Evolutionary conservation across 75 land plant genomes (phyloP).

Genomic region (Isoetes taiwanensis): DNA sequence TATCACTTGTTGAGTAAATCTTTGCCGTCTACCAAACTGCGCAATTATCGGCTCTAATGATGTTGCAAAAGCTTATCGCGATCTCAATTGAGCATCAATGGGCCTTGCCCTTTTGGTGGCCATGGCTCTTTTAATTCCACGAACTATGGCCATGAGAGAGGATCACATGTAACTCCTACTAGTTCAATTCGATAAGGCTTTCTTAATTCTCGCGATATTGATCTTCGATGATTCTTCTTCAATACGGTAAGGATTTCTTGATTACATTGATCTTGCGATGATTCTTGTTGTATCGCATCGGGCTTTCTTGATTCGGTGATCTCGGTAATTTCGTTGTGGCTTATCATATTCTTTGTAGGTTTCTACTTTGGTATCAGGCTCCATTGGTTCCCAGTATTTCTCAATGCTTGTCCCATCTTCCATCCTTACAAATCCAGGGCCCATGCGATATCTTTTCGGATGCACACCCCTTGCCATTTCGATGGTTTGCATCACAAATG

Average conservation of each 20-base stretch:
- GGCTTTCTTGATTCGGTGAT: constrained; percentile 18
- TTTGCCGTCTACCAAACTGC: constrained; percentile 56
- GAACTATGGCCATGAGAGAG: constrained; percentile 59
- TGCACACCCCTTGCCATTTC: not conserved
- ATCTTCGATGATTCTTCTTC: no score
- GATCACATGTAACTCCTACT: constrained; percentile 77
- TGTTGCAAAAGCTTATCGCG: constrained; percentile 65
- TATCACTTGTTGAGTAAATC: constrained; percentile 48
- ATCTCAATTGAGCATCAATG: constrained; percentile 60
- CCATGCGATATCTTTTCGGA: not conserved
- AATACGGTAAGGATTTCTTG: no score
- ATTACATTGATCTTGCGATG: not conserved
- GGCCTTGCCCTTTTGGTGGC: constrained; percentile 63
- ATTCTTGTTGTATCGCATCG: not conserved
- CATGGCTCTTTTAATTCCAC: constrained; percentile 82
- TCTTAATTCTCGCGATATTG: no score
- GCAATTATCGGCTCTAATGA: constrained; percentile 42
- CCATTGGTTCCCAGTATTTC: constrained; percentile 3
- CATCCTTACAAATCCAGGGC: not conserved
- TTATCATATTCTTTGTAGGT: no score
- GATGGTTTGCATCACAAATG: constrained; percentile 3
- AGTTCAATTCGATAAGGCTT: constrained; percentile 69
- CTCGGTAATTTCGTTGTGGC: no score
- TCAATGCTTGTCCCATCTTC: not conserved
- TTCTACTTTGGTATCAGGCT: no score